phyloP scores from a whole-genome alignment of 2,329 filamentous ascomycete genomes.

The Domatiomyces catenatus region DNA sequence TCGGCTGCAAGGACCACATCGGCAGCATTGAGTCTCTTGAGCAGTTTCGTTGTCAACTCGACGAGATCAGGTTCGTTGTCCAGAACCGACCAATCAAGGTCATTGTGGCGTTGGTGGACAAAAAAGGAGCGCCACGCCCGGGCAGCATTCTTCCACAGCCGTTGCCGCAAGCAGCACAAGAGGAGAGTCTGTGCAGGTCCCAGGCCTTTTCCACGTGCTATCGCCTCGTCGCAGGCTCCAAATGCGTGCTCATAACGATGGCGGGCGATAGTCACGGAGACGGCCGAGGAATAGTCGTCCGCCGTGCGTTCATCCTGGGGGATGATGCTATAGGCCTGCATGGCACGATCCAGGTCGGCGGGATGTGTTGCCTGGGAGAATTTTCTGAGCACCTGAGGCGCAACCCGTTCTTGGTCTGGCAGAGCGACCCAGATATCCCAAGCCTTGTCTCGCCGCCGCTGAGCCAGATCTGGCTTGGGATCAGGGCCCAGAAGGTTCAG shows the following conservation, averaged over 20 bases:
- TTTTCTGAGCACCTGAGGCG: constrained; percentile 21
- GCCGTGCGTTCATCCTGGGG: constrained; percentile 23
- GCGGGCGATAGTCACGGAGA: constrained; percentile 6
- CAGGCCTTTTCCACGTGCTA: constrained; percentile 15
- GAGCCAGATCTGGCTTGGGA: not conserved
- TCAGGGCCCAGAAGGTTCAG: not conserved
- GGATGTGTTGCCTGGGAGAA: constrained; percentile 25
- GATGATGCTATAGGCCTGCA: constrained; percentile 33
- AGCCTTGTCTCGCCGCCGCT: not conserved
- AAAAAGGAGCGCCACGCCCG: constrained; percentile 20
- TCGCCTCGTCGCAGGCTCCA: constrained; percentile 28
- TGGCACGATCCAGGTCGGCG: constrained; percentile 28
- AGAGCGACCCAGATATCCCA: constrained; percentile 24
- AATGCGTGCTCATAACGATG: constrained; percentile 19
- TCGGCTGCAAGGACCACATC: constrained; percentile 1
- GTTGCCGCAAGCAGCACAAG: constrained; percentile 19
- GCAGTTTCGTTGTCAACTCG: constrained; percentile 16
- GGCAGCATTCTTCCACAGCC: constrained; percentile 22
- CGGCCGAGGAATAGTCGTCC: constrained; percentile 30
- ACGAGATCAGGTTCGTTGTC: constrained; percentile 7
- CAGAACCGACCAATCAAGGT: not conserved
- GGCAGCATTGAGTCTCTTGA: constrained; percentile 11
- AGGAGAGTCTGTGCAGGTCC: constrained; percentile 22
- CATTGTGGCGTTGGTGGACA: not conserved
- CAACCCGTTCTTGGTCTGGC: constrained; percentile 3